Conservation (phyloP, 2,329 filamentous ascomycete genomes). For the Fusarium fujikuroi region DNA sequence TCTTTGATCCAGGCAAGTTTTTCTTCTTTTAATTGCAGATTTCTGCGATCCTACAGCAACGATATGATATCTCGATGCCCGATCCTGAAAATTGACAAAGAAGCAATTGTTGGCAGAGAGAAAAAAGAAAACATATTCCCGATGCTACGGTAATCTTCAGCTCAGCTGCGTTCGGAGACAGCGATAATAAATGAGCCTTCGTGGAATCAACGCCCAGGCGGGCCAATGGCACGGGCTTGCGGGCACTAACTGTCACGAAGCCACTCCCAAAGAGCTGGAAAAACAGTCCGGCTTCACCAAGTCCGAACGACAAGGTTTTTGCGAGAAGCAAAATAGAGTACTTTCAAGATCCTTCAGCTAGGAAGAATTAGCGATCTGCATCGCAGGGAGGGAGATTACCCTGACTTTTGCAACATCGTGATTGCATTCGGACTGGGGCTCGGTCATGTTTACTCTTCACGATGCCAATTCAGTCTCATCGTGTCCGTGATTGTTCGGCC, state of each 20-base stretch:
- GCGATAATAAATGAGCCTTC: constrained; percentile 1
- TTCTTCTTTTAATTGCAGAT: constrained; percentile 6
- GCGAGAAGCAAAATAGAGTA: not conserved
- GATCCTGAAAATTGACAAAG: constrained; percentile 30
- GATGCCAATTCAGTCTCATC: not conserved
- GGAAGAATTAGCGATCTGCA: not conserved
- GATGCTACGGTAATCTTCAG: constrained; percentile 12
- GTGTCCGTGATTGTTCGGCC: constrained; percentile 29
- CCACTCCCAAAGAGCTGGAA: constrained; percentile 30
- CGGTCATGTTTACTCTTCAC: not conserved
- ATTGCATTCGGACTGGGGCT: constrained; percentile 13
- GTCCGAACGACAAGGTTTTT: constrained; percentile 2
- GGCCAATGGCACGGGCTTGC: constrained; percentile 11
- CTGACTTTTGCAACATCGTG: not conserved
- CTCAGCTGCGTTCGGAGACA: constrained; percentile 19
- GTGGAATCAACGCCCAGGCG: not conserved
- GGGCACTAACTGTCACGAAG: constrained; percentile 12
- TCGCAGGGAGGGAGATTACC: constrained; percentile 28
- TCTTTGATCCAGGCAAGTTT: constrained; percentile 10
- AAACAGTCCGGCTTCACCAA: not conserved
- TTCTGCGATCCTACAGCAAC: not conserved
- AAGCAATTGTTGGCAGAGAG: constrained; percentile 4
- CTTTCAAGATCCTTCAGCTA: not conserved
- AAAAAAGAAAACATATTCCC: constrained; percentile 7
- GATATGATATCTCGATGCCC: constrained; percentile 15